A percentile compares a stretch with the other conserved stretches of the same genome.
phyloP scores from a whole-genome alignment of 2,329 filamentous ascomycete species.

The Epichloe festucae region DNA sequence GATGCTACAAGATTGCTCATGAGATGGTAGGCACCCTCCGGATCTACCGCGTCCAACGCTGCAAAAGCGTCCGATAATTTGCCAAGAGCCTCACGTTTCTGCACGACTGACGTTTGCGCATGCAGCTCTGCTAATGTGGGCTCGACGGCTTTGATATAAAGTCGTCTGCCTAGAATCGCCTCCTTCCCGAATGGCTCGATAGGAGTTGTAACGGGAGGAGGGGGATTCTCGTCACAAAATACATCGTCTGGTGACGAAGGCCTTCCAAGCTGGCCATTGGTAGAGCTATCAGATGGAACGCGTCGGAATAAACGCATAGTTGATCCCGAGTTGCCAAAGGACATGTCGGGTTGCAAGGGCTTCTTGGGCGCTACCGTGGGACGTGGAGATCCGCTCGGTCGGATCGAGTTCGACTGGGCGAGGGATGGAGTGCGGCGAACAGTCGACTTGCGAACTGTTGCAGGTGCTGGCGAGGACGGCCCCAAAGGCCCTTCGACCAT shows the following conservation, averaged over 20 bases:
- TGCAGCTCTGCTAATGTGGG: conserved; percentile 74
- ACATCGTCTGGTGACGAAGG: conserved; percentile 27
- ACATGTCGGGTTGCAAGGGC: conserved; percentile 78
- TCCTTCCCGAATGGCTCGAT: conserved; percentile 61
- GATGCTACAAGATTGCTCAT: conserved; percentile 66
- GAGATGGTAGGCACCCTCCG: conserved; percentile 79
- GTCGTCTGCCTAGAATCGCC: conserved; percentile 64
- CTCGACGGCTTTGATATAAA: conserved; percentile 72
- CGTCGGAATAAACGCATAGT: conserved; percentile 86
- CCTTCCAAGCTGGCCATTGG: conserved; percentile 25
- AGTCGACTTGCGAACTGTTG: conserved; percentile 49
- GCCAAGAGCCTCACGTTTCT: conserved; percentile 72
- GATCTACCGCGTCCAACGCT: conserved; percentile 72
- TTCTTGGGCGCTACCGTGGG: conserved; percentile 45
- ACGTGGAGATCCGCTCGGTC: conserved; percentile 29
- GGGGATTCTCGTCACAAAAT: conserved; percentile 50
- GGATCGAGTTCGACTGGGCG: conserved; percentile 20
- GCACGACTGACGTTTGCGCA: conserved; percentile 55
- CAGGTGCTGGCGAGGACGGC: conserved; percentile 36
- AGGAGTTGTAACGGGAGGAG: conserved; percentile 31
- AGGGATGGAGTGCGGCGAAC: conserved; percentile 34
- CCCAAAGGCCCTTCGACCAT: conserved; percentile 48
- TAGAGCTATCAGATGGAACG: conserved; percentile 58
- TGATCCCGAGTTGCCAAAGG: conserved; percentile 84
- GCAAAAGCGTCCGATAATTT: conserved; percentile 77